Conservation (phyloP, 345 rosid genomes). For the Ailanthus altissimus region DNA sequence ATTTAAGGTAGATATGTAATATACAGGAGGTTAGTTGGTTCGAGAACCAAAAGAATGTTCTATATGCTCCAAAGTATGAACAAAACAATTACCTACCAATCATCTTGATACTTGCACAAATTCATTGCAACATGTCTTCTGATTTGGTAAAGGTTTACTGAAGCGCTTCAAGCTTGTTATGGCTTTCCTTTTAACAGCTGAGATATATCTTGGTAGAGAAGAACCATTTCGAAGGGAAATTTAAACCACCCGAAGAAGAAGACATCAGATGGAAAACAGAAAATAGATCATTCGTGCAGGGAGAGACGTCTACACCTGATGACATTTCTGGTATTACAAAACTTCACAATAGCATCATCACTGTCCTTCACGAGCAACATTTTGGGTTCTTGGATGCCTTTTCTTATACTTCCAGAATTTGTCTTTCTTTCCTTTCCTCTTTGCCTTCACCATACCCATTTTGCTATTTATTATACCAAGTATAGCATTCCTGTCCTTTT, state of each 20-base stretch:
- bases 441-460: slow-evolving; percentile 60
- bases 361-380: not conserved
- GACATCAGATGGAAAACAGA: not conserved
- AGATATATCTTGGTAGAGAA: not conserved
- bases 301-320: not conserved
- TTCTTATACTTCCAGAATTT: slow-evolving; percentile 87
- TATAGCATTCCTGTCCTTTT: slow-evolving; percentile 70
- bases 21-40: not conserved
- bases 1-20: not conserved
- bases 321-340: not conserved
- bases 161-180: not conserved
- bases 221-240: not conserved
- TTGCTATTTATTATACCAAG: slow-evolving; percentile 78
- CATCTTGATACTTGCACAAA: not conserved
- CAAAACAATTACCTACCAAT: not conserved
- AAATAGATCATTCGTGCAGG: not conserved
- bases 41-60: not conserved
- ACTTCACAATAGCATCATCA: not conserved
- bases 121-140: not conserved
- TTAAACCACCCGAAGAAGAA: not conserved
- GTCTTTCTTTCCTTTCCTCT: slow-evolving; percentile 75
- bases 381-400: slow-evolving; percentile 34
- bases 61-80: not conserved
- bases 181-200: not conserved
- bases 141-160: not conserved